Evolutionary conservation across 2,329 filamentous ascomycete species (phyloP), one percentile per base, ranked within the genome.

Genomic region (Pseudogymnoascus sp.): DNA sequence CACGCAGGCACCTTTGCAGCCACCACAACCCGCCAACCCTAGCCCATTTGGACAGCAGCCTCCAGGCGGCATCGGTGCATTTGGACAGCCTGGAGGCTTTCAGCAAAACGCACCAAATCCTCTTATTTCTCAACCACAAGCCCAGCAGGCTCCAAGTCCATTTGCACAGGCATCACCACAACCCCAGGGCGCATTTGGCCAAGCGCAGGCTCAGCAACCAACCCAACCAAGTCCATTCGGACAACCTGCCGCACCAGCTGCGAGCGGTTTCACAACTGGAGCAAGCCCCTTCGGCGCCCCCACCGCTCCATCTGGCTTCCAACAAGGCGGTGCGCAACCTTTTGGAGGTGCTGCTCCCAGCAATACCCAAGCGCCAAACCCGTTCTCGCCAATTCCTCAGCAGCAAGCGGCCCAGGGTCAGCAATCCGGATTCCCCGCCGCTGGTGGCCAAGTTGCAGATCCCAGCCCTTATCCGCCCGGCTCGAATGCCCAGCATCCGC

Each of bases 41-140:
- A 75, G 72, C 58, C 69, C 74, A 0, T 83, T 85, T 65, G 77
- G 80, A 2, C 76, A 77, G 62, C 68, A 76, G 19, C 67, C 72
- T 58, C 66, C 71, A 60, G 10, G 29, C 19, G 43, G 12, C 35
- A 55, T 35, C 75, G 49, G 49, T 55, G 29, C 49, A 12, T 55
- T 55, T 19, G 49, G 29, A 12, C 49, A 55, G 29, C 11, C 49
- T 14, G 49, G 49, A 19, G 49, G 70, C 73, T 0, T 75, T 76
- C 8, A 77, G 77, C 37, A 76, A 71, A 66, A 66, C 71, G 66
- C 64, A 71, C 33, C 67, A 67, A 65, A 45, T 61, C 69, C 19
- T 63, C 66, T 66, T 35, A 70, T 61, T 66, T 69, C 62, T 14
- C 60, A 52, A n/a, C 37, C 11, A 33, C 60, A 58, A 14, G 8